Evolutionary conservation across 257 asterid genomes (phyloP), one percentile per base, ranked within the genome.

Genomic region (Ehretia macrophylla): DNA sequence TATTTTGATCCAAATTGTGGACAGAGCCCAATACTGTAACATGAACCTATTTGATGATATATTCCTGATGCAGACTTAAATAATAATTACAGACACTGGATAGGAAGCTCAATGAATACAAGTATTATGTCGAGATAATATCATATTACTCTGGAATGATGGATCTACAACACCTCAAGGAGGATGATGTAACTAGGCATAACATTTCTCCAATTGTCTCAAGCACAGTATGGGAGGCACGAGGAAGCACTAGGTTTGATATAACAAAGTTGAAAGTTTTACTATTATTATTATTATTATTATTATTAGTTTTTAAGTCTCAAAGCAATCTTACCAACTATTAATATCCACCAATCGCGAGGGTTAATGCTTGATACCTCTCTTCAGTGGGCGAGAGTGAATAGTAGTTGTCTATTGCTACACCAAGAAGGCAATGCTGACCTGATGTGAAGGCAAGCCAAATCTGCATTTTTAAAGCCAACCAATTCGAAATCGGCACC

Each of bases 401-500:
- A 84, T 76, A 82, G 84, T 77, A 71, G 87, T 76, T 82, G 96
- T 71, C 81, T 92, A 92, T 86, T 73, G 97, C 81, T 84, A 84
- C 99, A 86, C 96, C 96, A 86, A 86, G 85, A 84, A 81, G 84
- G 88, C 95, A 89, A 79, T 72, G 95, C 89, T 92, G 83, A 84
- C 94, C 83, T 75, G 89, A 79, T 71, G 94, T 66, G 86, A 85
- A 84, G 80, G 75, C 77, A 88, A 80, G 81, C 96, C 96, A 84
- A 80, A 93, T 86, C 97, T 93, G 99, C 97, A 93, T 80, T 89
- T 86, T 92, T 84, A 77, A 79, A 84, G 99, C 93, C 99, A 91
- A 88, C 96, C 94, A 88, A 88, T 84, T 82, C 90, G 94, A 77
- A 71, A 86, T 88, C 75, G 97, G 97, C 97, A 92, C 83, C 90